Evolutionary conservation across 2,329 filamentous ascomycete genomes (phyloP), one percentile per base, ranked within the genome.

Genomic region (Aspergillus sp.): DNA sequence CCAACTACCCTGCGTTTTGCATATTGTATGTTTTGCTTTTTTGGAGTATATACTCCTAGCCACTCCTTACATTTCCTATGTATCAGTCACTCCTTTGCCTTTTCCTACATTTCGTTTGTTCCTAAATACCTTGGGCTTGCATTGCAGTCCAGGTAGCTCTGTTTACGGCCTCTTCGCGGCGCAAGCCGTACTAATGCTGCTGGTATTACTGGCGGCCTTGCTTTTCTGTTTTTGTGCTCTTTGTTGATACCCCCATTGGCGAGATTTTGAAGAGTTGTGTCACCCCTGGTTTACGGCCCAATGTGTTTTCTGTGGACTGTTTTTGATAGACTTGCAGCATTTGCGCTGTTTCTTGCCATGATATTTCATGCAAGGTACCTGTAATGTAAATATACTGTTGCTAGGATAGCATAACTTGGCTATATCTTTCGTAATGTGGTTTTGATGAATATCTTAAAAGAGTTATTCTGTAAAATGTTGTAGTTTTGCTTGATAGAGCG

Each of bases 201-300:
- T 48, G 35, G 54, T 55, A 37, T 61, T 55, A 58, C 51, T 53
- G 53, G 52, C 57, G 58, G 58, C 52, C 52, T 62, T 62, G 55
- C 54, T 62, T 51, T 51, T 37, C 27, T 35, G 27, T 33, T 35
- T 52, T 59, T 64, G 37, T 62, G 59, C 54, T 58, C 46, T 64
- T 66, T 66, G 64, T 66, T 66, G 64, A 66, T 66, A 66, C 62
- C 63, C 64, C 55, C 58, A 61, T 57, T 56, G 65, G 64, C 58
- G 61, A 57, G 56, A 66, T 55, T 63, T 63, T 61, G 62, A 56
- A 63, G 64, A 62, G 62, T 59, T 63, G 61, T 50, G 45, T 59
- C 52, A 52, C 59, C 59, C 51, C 56, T 44, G 54, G 27, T 47
- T 48, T 52, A 54, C 35, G 52, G 51, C 55, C 52, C 39, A 56